A percentile compares a stretch with the other conserved stretches of the same genome.
These are phyloP conservation scores for Leccinum fibrillosum DNA, from an alignment of 768 basidiomycete genomes.

Conservation along the genomic window DNA sequence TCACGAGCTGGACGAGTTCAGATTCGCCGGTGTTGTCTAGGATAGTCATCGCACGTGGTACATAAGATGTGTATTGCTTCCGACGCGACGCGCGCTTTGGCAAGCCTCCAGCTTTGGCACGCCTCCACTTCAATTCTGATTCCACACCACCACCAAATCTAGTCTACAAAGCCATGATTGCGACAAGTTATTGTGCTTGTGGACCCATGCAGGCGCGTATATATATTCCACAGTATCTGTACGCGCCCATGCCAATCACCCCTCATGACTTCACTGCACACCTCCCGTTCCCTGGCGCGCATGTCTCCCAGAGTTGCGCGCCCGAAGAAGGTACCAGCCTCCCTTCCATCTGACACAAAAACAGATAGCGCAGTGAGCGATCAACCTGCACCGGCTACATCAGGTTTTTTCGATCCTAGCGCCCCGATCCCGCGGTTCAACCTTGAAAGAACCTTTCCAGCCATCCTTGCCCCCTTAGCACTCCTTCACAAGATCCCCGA, in stretches of 20 bases:
- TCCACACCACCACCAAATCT: neutral
- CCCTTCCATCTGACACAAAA: slow-evolving; percentile 5
- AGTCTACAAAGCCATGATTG: neutral
- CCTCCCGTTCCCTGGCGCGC: slow-evolving; percentile 14
- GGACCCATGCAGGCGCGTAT: neutral
- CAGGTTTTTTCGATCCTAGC: slow-evolving; percentile 6
- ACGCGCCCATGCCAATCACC: neutral
- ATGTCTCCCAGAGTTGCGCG: neutral
- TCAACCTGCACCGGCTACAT: slow-evolving; percentile 25
- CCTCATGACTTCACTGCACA: slow-evolving; percentile 7
- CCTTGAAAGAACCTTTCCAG: slow-evolving; percentile 35
- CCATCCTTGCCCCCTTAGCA: slow-evolving; percentile 30
- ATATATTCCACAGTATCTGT: neutral
- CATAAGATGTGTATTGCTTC: neutral
- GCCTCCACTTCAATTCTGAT: neutral
- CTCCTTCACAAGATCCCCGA: slow-evolving; percentile 26
- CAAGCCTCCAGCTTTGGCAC: slow-evolving; percentile 1
- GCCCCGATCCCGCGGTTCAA: slow-evolving; percentile 20
- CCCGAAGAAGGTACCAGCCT: neutral
- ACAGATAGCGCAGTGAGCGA: slow-evolving; percentile 25
- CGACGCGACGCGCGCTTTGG: neutral
- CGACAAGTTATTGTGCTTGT: neutral
- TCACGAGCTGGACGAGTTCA: slow-evolving; percentile 61
- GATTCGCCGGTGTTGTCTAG: slow-evolving; percentile 51
- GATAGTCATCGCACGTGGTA: slow-evolving; percentile 44